Evolutionary conservation across 2,329 filamentous ascomycete species (phyloP).

Genomic region (Immersiporthe knoxdaviesiana): DNA sequence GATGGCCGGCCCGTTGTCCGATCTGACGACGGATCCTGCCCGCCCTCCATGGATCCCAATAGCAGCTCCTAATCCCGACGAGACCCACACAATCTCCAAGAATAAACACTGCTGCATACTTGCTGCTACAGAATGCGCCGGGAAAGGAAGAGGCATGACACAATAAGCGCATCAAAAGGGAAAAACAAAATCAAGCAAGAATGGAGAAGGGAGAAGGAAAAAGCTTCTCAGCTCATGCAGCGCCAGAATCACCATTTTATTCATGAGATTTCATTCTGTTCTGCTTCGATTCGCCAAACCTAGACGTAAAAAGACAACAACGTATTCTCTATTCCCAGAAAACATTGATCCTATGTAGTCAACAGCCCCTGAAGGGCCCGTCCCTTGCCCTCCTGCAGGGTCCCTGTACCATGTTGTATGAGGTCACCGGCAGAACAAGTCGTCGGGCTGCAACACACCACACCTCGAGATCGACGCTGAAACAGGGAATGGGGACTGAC

Average conservation of each 20-base stretch:
- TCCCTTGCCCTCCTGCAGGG: neutral
- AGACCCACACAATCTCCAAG: conserved; percentile 5
- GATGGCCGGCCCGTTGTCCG: neutral
- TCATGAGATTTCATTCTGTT: neutral
- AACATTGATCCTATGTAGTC: neutral
- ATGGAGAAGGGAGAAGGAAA: neutral
- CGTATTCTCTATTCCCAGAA: neutral
- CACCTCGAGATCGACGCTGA: conserved; percentile 6
- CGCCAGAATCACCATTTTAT: neutral
- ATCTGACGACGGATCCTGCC: neutral
- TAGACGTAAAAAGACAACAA: neutral
- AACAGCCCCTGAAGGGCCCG: neutral
- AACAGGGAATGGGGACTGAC: neutral
- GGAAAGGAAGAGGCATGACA: neutral
- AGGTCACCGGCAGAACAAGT: neutral
- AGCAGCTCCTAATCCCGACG: neutral
- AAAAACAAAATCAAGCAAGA: neutral
- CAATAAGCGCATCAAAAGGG: neutral
- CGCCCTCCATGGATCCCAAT: neutral
- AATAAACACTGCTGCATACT: neutral
- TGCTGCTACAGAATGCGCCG: neutral
- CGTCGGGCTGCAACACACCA: neutral
- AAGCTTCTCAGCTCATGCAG: neutral
- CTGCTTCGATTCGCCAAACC: neutral
- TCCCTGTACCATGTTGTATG: too few relatives aligned